Conservation (phyloP, 352 stramenopile species). For the Pythium coloratum region DNA sequence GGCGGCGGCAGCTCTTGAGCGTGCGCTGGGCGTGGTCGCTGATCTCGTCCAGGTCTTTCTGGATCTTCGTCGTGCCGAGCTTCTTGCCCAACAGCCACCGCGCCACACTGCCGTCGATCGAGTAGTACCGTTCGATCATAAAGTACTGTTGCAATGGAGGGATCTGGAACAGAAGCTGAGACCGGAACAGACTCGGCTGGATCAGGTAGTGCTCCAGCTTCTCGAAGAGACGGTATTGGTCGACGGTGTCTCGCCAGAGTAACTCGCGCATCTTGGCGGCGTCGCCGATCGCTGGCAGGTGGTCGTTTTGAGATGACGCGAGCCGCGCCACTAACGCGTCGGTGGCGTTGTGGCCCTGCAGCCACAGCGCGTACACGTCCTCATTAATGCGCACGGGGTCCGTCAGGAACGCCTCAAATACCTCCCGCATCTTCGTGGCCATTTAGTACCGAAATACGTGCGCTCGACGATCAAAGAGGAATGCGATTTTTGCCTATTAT, state of each 20-base stretch:
- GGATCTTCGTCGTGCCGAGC: conserved; percentile 64
- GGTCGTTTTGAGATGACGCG: conserved; percentile 37
- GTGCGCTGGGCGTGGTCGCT: conserved; percentile 63
- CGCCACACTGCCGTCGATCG: conserved; percentile 63
- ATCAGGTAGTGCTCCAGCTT: conserved; percentile 84
- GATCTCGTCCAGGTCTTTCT: conserved; percentile 88
- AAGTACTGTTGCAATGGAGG: conserved; percentile 73
- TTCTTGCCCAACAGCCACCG: conserved; percentile 82
- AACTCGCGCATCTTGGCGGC: conserved; percentile 61
- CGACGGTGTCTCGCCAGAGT: conserved; percentile 75
- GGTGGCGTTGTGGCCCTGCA: conserved; percentile 66
- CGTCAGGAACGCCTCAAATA: conserved; percentile 83
- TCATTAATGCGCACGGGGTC: conserved; percentile 80
- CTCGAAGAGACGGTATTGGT: conserved; percentile 84
- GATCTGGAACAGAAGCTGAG: conserved; percentile 83
- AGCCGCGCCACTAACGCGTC: conserved; percentile 57
- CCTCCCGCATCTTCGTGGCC: conserved; percentile 59
- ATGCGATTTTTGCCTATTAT: no score
- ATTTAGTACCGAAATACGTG: background rate
- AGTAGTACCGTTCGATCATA: conserved; percentile 84
- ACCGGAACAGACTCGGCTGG: conserved; percentile 75
- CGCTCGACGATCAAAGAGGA: no score
- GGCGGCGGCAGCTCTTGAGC: conserved; percentile 71
- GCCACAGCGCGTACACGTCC: conserved; percentile 76
- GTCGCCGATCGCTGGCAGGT: conserved; percentile 54